A percentile compares a stretch with the other conserved stretches of the same genome.
These are phyloP conservation scores for Parasarocladium wereldwijsianum DNA, from an alignment of 2,329 filamentous ascomycete genomes.

Conservation along the genomic window DNA sequence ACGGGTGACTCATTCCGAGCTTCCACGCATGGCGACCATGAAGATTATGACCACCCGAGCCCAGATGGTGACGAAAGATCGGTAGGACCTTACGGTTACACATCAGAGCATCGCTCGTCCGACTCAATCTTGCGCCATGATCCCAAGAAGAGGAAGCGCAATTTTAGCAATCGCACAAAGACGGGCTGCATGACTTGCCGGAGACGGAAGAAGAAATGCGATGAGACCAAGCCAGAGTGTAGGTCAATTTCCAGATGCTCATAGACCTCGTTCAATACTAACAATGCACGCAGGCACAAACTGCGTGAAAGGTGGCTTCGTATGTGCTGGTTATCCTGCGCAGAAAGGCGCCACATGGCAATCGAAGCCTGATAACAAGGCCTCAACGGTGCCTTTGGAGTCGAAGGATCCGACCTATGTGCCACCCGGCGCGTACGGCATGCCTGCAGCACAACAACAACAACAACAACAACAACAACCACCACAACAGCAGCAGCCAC, in stretches of 20 bases:
- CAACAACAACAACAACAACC: no score
- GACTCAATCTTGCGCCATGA: constrained; percentile 40
- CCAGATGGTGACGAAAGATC: constrained; percentile 37
- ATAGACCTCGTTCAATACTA: not conserved
- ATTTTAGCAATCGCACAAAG: constrained; percentile 92
- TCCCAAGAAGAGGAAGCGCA: constrained; percentile 57
- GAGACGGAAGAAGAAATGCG: constrained; percentile 92
- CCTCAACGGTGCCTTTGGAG: constrained; percentile 59
- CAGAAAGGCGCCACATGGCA: constrained; percentile 59
- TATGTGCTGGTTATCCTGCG: constrained; percentile 82
- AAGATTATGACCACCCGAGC: constrained; percentile 37
- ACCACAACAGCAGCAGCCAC: no score
- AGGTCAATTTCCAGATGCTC: constrained; percentile 22
- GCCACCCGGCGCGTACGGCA: constrained; percentile 46
- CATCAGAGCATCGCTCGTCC: constrained; percentile 30
- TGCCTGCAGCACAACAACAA: no score
- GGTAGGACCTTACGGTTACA: constrained; percentile 22
- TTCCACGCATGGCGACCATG: constrained; percentile 29
- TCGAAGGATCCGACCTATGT: constrained; percentile 62
- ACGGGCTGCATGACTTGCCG: constrained; percentile 90
- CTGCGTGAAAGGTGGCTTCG: constrained; percentile 77
- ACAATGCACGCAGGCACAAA: constrained; percentile 65
- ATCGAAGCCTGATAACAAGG: constrained; percentile 59
- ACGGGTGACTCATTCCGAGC: constrained; percentile 28
- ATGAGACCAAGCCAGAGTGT: constrained; percentile 89